These are phyloP conservation scores for Suillus paluster DNA, from an alignment of 768 basidiomycete genomes.

Conservation along the genomic window DNA sequence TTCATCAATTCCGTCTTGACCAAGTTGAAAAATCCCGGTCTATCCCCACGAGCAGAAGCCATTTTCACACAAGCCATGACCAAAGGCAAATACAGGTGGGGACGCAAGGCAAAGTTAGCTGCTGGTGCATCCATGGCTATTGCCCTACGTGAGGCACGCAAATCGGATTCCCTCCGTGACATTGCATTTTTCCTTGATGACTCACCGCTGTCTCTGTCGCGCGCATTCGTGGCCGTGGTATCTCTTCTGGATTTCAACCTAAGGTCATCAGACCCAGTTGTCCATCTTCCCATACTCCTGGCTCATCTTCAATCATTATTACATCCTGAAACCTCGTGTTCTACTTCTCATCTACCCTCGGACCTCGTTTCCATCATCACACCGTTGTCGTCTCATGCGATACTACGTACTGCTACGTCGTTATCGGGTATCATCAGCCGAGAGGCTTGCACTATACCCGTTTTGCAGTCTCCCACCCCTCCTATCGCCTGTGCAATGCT, in stretches of 20 bases:
- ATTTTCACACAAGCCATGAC: slow-evolving; percentile 73
- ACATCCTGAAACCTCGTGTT: slow-evolving; percentile 26
- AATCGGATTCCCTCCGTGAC: slow-evolving; percentile 67
- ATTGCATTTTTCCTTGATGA: slow-evolving; percentile 71
- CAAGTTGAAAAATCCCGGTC: slow-evolving; percentile 61
- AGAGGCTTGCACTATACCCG: slow-evolving; percentile 43
- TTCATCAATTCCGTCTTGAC: slow-evolving; percentile 65
- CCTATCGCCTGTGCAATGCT: slow-evolving; percentile 71
- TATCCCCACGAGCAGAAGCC: slow-evolving; percentile 65
- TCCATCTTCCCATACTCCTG: slow-evolving; percentile 61
- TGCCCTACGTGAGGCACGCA: slow-evolving; percentile 71
- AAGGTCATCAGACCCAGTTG: slow-evolving; percentile 57
- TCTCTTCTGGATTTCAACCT: slow-evolving; percentile 59
- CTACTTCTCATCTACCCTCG: slow-evolving; percentile 32
- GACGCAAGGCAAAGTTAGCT: slow-evolving; percentile 67
- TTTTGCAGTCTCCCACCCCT: slow-evolving; percentile 45
- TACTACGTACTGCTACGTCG: slow-evolving; percentile 47
- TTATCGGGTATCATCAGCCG: slow-evolving; percentile 48
- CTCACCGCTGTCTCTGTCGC: slow-evolving; percentile 52
- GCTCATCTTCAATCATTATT: slow-evolving; percentile 51
- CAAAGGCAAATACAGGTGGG: slow-evolving; percentile 69
- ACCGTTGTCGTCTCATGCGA: slow-evolving; percentile 43
- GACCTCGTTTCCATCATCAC: slow-evolving; percentile 43
- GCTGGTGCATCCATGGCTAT: slow-evolving; percentile 74
- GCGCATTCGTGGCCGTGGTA: slow-evolving; percentile 56